These are phyloP conservation scores for Xylaria palmicola DNA, from an alignment of 495 filamentous ascomycete species.

Conservation along the genomic window DNA sequence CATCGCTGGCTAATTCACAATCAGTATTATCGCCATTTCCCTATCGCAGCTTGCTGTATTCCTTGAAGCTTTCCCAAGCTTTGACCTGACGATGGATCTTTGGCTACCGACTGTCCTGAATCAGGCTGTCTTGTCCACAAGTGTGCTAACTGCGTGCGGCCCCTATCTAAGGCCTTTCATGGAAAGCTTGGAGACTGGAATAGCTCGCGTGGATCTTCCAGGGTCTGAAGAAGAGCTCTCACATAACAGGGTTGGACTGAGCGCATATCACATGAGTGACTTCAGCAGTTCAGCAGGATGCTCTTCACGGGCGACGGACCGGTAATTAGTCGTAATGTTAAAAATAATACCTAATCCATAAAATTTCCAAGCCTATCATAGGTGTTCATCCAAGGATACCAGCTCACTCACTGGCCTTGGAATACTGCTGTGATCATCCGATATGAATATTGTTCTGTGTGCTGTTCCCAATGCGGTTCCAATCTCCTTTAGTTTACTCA, in stretches of 20 bases:
- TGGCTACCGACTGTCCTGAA: slow-evolving; percentile 35
- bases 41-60: slow-evolving; percentile 34
- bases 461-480: too few species aligned
- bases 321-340: background rate
- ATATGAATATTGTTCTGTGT: too few species aligned
- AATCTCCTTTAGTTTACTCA: too few species aligned
- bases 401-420: too few species aligned
- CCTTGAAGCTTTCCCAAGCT: slow-evolving; percentile 14
- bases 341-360: background rate
- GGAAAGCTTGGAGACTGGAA: slow-evolving; percentile 42
- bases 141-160: slow-evolving; percentile 44
- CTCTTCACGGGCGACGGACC: background rate
- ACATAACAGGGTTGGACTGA: slow-evolving; percentile 33
- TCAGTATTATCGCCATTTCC: slow-evolving; percentile 6
- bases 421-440: too few species aligned
- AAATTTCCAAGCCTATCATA: too few species aligned
- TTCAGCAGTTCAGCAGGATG: slow-evolving; percentile 13
- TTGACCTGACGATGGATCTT: slow-evolving; percentile 26
- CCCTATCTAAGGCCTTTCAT: slow-evolving; percentile 51
- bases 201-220: slow-evolving; percentile 37
- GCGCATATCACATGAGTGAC: slow-evolving; percentile 33
- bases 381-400: too few species aligned
- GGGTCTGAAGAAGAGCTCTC: slow-evolving; percentile 6
- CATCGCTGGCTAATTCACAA: slow-evolving; percentile 24
- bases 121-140: slow-evolving; percentile 38